Conservation (phyloP, 768 basidiomycete species). For the Porpolomopsis calyptriformis region DNA sequence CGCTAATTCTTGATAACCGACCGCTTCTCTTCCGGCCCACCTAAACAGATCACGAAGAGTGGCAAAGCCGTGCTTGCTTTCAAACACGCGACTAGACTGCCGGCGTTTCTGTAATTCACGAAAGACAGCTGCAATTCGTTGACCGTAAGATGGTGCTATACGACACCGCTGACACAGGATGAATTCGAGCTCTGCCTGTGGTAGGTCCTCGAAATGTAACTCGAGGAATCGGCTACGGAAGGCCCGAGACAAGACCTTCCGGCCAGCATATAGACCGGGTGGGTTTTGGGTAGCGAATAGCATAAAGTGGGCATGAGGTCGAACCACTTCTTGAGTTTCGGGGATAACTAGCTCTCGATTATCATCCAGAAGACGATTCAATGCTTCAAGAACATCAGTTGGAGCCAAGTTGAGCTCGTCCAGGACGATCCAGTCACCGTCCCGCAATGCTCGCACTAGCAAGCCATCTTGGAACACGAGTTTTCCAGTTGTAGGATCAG, state of each 20-base stretch:
- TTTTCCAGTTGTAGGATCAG: constrained; percentile 87
- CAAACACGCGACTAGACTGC: constrained; percentile 86
- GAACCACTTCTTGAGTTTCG: constrained; percentile 90
- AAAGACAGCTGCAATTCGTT: constrained; percentile 85
- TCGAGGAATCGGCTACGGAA: constrained; percentile 97
- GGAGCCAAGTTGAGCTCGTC: constrained; percentile 97
- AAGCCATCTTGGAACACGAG: constrained; percentile 91
- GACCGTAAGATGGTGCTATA: constrained; percentile 90
- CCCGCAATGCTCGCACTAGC: constrained; percentile 80
- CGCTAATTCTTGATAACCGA: constrained; percentile 86
- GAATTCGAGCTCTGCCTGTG: constrained; percentile 83
- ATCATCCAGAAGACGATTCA: constrained; percentile 93
- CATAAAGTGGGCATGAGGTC: constrained; percentile 93
- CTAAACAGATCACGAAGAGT: constrained; percentile 95
- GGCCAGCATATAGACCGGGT: constrained; percentile 87
- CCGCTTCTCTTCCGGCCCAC: constrained; percentile 87
- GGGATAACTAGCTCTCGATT: constrained; percentile 94
- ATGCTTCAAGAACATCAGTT: constrained; percentile 93
- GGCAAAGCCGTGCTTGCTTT: constrained; percentile 94
- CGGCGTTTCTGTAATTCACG: constrained; percentile 86
- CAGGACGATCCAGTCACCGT: constrained; percentile 95
- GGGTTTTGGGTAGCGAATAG: constrained; percentile 98
- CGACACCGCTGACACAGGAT: constrained; percentile 88
- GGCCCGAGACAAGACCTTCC: constrained; percentile 89
- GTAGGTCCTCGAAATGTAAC: constrained; percentile 95